Conservation (phyloP, 2,329 filamentous ascomycete genomes). For the Chrysoporthe austroafricana region DNA sequence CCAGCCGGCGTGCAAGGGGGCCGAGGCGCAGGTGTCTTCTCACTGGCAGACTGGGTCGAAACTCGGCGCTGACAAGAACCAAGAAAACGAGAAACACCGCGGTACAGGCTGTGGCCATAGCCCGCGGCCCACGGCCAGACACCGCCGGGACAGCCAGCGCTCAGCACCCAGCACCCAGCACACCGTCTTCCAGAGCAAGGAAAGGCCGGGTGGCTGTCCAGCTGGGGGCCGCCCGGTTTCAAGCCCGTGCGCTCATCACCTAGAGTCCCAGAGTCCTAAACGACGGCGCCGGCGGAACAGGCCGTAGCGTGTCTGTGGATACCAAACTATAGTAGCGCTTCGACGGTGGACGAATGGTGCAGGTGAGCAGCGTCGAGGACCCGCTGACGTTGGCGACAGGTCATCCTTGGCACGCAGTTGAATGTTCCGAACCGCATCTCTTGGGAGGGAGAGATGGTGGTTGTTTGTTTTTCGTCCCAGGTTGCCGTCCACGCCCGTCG, state of each 20-base stretch:
- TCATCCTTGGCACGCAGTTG: not conserved
- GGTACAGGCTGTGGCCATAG: not conserved
- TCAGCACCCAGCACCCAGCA: not conserved
- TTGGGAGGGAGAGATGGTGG: not conserved
- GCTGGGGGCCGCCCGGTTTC: not conserved
- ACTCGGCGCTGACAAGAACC: not conserved
- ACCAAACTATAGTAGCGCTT: not conserved
- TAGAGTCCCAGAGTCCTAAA: not conserved
- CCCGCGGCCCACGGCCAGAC: not conserved
- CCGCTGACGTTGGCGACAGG: conserved; percentile 6
- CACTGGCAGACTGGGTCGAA: not conserved
- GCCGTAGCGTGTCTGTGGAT: not conserved
- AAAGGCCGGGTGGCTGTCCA: not conserved
- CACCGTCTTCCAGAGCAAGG: not conserved
- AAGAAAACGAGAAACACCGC: not conserved
- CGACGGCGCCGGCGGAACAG: conserved; percentile 7
- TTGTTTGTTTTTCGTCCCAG: conserved; percentile 3
- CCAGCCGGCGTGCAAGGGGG: not conserved
- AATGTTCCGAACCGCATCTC: not conserved
- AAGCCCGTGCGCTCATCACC: conserved; percentile 3
- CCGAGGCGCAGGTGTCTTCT: not conserved
- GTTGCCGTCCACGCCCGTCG: not conserved
- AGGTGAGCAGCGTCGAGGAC: not conserved
- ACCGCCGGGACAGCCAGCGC: not conserved
- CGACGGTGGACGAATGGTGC: not conserved